These are phyloP conservation scores for Xenoacremonium recifei DNA, from an alignment of 2,329 filamentous ascomycete genomes.

Conservation along the genomic window DNA sequence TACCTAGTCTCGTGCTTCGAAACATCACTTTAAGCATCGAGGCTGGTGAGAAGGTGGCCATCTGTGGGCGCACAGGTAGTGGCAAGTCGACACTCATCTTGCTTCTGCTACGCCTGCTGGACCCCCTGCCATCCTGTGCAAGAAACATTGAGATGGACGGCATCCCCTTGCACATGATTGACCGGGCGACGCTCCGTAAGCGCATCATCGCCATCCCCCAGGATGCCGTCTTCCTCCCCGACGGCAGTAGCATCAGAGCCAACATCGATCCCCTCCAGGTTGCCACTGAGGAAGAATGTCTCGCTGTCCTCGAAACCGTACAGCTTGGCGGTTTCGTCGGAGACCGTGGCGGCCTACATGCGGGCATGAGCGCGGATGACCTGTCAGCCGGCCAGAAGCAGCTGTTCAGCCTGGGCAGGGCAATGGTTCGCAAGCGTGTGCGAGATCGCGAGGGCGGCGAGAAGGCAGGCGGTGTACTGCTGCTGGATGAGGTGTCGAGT, in stretches of 20 bases:
- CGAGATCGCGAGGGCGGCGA: constrained; percentile 15
- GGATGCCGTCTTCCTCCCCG: constrained; percentile 51
- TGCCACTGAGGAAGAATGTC: constrained; percentile 32
- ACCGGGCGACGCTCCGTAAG: constrained; percentile 42
- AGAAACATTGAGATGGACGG: constrained; percentile 43
- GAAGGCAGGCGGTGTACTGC: constrained; percentile 28
- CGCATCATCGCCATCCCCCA: constrained; percentile 53
- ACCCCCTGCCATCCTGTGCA: constrained; percentile 29
- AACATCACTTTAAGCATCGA: constrained; percentile 28
- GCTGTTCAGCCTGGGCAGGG: constrained; percentile 61
- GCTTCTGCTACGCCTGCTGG: constrained; percentile 39
- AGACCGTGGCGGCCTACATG: constrained; percentile 33
- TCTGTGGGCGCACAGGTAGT: constrained; percentile 39
- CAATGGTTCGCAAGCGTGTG: constrained; percentile 44
- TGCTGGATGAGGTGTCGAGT: constrained; percentile 44
- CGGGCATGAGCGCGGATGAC: constrained; percentile 43
- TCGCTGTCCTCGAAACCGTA: constrained; percentile 34
- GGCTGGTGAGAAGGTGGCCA: constrained; percentile 32
- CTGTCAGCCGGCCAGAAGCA: constrained; percentile 62
- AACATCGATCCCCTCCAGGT: constrained; percentile 42
- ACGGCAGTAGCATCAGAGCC: constrained; percentile 36
- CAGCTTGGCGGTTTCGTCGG: constrained; percentile 31
- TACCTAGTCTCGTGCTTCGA: constrained; percentile 21
- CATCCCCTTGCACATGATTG: constrained; percentile 33
- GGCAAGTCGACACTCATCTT: constrained; percentile 45